These are phyloP conservation scores for Hypoxylon cercidicola DNA, from an alignment of 495 filamentous ascomycete species.

Conservation along the genomic window DNA sequence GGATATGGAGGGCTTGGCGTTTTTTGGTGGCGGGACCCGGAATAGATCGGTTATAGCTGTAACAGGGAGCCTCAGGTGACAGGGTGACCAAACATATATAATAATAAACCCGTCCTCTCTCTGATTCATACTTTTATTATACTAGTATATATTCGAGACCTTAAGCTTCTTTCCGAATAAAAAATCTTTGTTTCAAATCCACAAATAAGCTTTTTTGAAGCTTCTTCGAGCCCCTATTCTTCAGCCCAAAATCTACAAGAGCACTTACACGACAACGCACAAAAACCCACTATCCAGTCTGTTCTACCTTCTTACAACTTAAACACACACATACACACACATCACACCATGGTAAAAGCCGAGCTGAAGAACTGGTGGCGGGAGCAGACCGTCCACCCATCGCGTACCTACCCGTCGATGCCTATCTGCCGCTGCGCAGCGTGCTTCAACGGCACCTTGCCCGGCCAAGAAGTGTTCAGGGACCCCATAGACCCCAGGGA, in stretches of 20 bases:
- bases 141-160: neutral
- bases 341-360: slow-evolving; percentile 31
- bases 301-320: slow-evolving; percentile 5
- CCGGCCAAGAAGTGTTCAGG: slow-evolving; percentile 30
- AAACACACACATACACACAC: too few relatives aligned
- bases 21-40: slow-evolving; percentile 23
- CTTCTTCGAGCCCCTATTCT: too few relatives aligned
- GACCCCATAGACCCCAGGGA: slow-evolving; percentile 34
- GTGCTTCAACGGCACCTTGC: slow-evolving; percentile 42
- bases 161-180: neutral
- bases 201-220: too few relatives aligned
- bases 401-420: slow-evolving; percentile 19
- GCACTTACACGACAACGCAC: slow-evolving; percentile 9
- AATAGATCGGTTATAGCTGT: slow-evolving; percentile 28
- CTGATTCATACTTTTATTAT: neutral
- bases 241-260: too few relatives aligned
- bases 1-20: slow-evolving; percentile 26
- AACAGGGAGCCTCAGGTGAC: slow-evolving; percentile 23
- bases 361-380: slow-evolving; percentile 42
- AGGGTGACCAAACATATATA: slow-evolving; percentile 14
- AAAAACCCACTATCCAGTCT: neutral
- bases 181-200: too few relatives aligned
- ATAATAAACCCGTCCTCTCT: neutral
- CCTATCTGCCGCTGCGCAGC: slow-evolving; percentile 45
- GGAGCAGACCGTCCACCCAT: slow-evolving; percentile 32